Evolutionary conservation across 768 basidiomycete genomes (phyloP), one percentile per base, ranked within the genome.

Genomic region (Tulasnella sp.): DNA sequence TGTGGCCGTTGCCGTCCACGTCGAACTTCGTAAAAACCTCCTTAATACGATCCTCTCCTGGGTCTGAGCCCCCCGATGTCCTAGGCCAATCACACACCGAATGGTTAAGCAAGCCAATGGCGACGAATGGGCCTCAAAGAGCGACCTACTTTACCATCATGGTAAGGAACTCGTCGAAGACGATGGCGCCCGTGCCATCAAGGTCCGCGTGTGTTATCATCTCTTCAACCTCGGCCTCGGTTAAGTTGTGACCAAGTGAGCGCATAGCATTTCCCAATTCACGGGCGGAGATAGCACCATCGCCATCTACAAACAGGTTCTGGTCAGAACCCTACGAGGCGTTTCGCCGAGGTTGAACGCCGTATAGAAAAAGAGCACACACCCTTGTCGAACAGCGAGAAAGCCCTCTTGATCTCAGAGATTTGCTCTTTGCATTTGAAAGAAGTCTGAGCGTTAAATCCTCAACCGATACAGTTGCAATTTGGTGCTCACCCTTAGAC

Each of bases 1-100:
- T 98, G 84, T 88, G 93, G 24, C 96, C 97, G 83, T 95, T 96
- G 18, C 94, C 94, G 84, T 98, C 95, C 90, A 94, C 96, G 86
- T 98, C 97, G 83, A 98, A 98, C 77, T 96, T 95, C 86, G 93
- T 94, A 90, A 99, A 99, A 36, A 97, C 97, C 88, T 97, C 94
- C 85, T 91, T 92, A 86, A 99, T 93, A 44, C 14, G 44, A 87
- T 98, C 96, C 85, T 96, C 96, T n/a, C n/a, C n/a, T 82, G 90
- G 39, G 39, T 40, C 39, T 3, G 3, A 4, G 39, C 10, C 90
- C 84, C 96, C 96, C 36, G 93, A 85, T 96, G 94, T 94, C 82
- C 93, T 82, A 10, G 84, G 84, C 40, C n/a, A 31, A n/a, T 21
- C 38, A 31, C 21, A 39, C 48, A 74, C 19, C 14, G 18, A 44